Percentiles rank a stretch among this genome's conserved stretches.
phyloP scores from a whole-genome alignment of 2,329 filamentous ascomycete species.

The Talaromyces atroroseus region DNA sequence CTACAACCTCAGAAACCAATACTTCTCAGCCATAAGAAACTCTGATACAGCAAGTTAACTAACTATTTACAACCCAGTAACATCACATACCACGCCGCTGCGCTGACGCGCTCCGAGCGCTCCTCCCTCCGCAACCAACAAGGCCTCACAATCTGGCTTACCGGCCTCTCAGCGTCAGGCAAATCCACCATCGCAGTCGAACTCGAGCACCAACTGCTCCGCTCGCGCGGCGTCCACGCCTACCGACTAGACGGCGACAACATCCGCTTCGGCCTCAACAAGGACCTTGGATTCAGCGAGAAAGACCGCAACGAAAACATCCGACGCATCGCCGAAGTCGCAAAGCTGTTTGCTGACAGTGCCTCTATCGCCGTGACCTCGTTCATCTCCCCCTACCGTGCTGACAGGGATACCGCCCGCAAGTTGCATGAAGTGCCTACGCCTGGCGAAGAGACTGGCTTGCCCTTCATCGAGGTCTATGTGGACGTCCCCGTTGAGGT shows the following conservation, averaged over 20 bases:
- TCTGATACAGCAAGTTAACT: no score
- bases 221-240: slow-evolving; percentile 65
- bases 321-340: slow-evolving; percentile 89
- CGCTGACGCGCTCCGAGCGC: slow-evolving; percentile 39
- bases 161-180: slow-evolving; percentile 88
- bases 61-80: slow-evolving; percentile 30
- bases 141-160: slow-evolving; percentile 96
- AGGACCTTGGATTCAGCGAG: slow-evolving; percentile 91
- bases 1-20: no score
- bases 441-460: slow-evolving; percentile 53
- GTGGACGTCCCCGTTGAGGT: slow-evolving; percentile 88
- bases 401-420: slow-evolving; percentile 77
- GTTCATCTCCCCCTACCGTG: slow-evolving; percentile 93
- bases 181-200: slow-evolving; percentile 97
- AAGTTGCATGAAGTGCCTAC: slow-evolving; percentile 65
- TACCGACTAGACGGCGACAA: slow-evolving; percentile 98
- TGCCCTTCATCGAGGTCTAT: slow-evolving; percentile 90
- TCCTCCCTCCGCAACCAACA: slow-evolving; percentile 63
- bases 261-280: slow-evolving; percentile 95
- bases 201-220: slow-evolving; percentile 88
- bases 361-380: slow-evolving; percentile 84
- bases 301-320: slow-evolving; percentile 97
- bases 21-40: no score
- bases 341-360: slow-evolving; percentile 91
- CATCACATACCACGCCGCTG: slow-evolving; percentile 44